Evolutionary conservation across 768 basidiomycete genomes (phyloP), one percentile per base, ranked within the genome.

Genomic region (Sarcomyxa edulis): DNA sequence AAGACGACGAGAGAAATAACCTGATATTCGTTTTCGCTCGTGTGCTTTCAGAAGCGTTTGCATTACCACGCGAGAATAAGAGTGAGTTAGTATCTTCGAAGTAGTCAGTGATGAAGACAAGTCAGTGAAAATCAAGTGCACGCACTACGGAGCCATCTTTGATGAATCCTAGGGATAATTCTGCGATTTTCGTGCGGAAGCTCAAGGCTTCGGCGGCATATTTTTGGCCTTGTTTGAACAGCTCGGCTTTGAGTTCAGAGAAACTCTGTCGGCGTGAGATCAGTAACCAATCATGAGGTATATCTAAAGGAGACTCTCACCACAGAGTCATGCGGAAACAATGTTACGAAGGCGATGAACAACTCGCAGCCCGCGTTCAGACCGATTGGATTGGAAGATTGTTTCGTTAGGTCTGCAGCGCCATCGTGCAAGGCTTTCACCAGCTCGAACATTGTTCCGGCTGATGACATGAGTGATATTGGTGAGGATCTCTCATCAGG

Each of bases 41-140:
- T 95, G 91, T 12, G 96, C 94, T 41, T 84, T 77, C 32, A 97
- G 72, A 37, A 99, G 73, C 24, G 94, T 86, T 61, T 91, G 82
- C 68, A 94, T 84, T 39, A 99, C 95, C 31, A 97, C 93, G 52
- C 96, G 75, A 18, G 93, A 97, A 66, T 94, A 94, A 23, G 91
- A 92, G 62, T 99, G 96, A 2, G 93, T 97, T 42, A 99, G 75
- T 55, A 99, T 93, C 90, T 97, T 55, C 41, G n/a, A n/a, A 37
- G 37, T 22, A 39, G 25, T 43, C 16, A 18, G 30, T n/a, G n/a
- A n/a, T n/a, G n/a, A n/a, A n/a, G n/a, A n/a, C n/a, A n/a, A n/a
- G 29, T 30, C 29, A 30, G 32, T 21, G 24, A 39, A 22, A 23
- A 31, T 26, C 25, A 39, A 42, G 42, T 47, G 53, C 29, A 58